These are phyloP conservation scores for Carex littledalei DNA, from an alignment of 176 grass and related monocot genomes.

Conservation along the genomic window DNA sequence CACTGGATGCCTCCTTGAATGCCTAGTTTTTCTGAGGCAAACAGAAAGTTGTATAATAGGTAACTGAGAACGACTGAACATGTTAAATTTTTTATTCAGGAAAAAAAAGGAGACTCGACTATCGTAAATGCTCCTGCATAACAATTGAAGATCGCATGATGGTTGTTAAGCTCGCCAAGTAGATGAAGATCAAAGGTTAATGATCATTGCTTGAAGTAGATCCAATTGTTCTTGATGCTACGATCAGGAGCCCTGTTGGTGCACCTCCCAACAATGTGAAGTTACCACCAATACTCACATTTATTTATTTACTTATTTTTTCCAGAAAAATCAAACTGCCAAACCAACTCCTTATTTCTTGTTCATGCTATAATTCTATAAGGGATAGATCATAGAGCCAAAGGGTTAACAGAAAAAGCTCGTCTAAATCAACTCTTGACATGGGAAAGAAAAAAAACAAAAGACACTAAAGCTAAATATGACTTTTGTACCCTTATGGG, in stretches of 20 bases:
- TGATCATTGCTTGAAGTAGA: neutral
- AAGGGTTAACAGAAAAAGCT: neutral
- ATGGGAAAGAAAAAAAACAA: neutral
- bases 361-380: neutral
- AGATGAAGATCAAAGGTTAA: neutral
- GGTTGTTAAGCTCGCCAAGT: neutral
- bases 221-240: neutral
- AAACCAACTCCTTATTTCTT: neutral
- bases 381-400: neutral
- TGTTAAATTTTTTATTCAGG: neutral
- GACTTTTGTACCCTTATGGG: neutral
- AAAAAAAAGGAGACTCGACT: neutral
- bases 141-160: neutral
- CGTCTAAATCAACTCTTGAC: neutral
- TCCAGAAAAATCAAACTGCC: neutral
- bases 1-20: conserved; percentile 41
- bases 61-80: neutral
- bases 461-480: neutral
- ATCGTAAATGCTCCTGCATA: neutral
- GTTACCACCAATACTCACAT: neutral
- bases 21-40: conserved; percentile 59
- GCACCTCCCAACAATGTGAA: neutral
- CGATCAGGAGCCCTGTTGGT: neutral
- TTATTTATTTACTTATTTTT: neutral
- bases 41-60: neutral